Base-by-base conservation (phyloP, 345 rosid species). In the Eucalyptus sideroxylon region DNA sequence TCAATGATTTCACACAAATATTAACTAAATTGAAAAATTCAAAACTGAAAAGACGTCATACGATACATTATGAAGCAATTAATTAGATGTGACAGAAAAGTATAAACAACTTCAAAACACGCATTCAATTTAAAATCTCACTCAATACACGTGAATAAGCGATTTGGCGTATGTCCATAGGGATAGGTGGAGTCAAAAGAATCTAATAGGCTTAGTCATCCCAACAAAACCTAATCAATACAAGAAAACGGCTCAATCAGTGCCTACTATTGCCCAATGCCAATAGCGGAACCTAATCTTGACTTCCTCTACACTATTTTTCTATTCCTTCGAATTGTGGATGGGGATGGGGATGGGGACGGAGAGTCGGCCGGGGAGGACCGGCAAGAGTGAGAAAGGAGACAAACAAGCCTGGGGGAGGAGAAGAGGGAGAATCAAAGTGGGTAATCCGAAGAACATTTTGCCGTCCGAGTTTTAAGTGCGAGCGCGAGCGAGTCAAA, bases 1-100 rank as follows among this genome's bases (percentile, higher is more conserved):
- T 40, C 0, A 3, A 0, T 6, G 0, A 77, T 40, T 37, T 77
- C 2, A 9, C 2, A 40, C 2, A 14, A 40, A 21, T 11, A 21
- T 21, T 11, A 8, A 77, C 0, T 7, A 40, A 6, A 21, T 40
- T 40, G 2, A 40, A 37, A 40, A 40, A 1, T 77, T 37, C 2
- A 40, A 11, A 23, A 40, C 27, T 40, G 0, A 40, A 40, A 10
- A 1, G 0, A 72, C 2, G 1, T 19, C 44, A 6, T 72, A 34
- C 5, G 6, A 37, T 37, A 19, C 13, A 40, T 12, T 11, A 77
- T 19, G 27, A 4, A 77, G 16, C 16, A 21, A 11, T 11, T 77
- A 23, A 42, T 6, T 40, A 77, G 30, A 77, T 2, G 10, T 24
- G 9, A 11, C 5, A 11, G 4, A 40, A 21, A 21, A 11, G 47